Conservation (phyloP, 176 grass and related monocot species). For the Oryza coarctata region DNA sequence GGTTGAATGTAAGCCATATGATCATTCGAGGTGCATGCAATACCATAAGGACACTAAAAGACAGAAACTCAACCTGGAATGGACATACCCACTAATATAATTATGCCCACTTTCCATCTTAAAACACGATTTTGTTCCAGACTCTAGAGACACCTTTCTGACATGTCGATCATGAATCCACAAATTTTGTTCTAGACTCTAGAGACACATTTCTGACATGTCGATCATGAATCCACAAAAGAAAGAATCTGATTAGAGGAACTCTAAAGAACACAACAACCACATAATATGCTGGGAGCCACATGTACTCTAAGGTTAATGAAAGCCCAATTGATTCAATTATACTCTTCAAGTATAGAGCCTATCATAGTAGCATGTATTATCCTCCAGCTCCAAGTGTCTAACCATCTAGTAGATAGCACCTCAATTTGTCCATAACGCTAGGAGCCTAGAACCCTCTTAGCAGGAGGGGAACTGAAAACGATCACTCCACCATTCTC, state of each 20-base stretch:
- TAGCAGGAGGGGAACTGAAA: background rate
- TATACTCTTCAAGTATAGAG: background rate
- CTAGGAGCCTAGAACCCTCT: background rate
- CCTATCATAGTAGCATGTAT: background rate
- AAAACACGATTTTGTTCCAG: background rate
- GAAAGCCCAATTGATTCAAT: background rate
- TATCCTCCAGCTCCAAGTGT: background rate
- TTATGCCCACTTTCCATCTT: background rate
- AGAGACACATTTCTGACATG: background rate
- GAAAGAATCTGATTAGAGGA: background rate
- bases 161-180: background rate
- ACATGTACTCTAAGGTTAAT: background rate
- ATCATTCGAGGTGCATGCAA: background rate
- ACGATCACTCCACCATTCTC: too few species aligned
- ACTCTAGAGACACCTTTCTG: conserved; percentile 13
- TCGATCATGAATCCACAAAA: background rate
- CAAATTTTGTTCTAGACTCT: too few species aligned
- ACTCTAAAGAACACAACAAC: background rate
- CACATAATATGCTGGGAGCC: background rate
- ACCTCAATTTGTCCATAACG: background rate
- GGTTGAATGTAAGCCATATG: background rate
- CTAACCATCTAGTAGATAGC: background rate
- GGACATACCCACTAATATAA: background rate
- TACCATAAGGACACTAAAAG: background rate
- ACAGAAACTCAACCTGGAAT: background rate